Percentiles rank a stretch among this genome's conserved stretches.
These are phyloP conservation scores for Musa troglodytarum DNA, from an alignment of 176 grass and related monocot species.

Conservation along the genomic window DNA sequence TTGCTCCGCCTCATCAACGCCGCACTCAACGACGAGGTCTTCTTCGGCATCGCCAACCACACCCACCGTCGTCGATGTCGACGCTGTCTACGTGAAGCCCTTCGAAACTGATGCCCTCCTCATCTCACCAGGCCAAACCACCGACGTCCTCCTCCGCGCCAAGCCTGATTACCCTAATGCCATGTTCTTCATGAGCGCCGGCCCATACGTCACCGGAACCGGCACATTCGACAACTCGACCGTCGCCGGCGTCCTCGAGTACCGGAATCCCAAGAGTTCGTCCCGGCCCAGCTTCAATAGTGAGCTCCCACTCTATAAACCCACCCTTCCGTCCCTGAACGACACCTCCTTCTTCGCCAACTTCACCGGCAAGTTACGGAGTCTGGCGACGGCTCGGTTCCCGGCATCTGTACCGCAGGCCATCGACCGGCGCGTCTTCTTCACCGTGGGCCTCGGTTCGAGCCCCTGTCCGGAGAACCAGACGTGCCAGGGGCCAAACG, in stretches of 20 bases:
- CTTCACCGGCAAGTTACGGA: neutral
- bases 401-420: neutral
- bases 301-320: neutral
- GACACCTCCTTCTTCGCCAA: neutral
- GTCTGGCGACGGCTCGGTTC: neutral
- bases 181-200: neutral
- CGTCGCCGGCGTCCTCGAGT: neutral
- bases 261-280: neutral
- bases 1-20: slow-evolving; percentile 61
- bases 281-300: neutral
- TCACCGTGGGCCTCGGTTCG: neutral
- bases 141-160: slow-evolving; percentile 50
- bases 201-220: neutral
- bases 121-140: slow-evolving; percentile 62
- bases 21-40: slow-evolving; percentile 57
- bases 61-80: slow-evolving; percentile 49
- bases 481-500: neutral
- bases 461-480: neutral
- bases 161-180: neutral
- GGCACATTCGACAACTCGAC: slow-evolving; percentile 1
- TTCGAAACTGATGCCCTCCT: slow-evolving; percentile 47
- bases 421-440: neutral
- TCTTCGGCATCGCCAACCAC: slow-evolving; percentile 58
- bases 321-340: neutral
- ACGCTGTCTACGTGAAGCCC: slow-evolving; percentile 52